A percentile compares a stretch with the other conserved stretches of the same genome.
Evolutionary conservation across 371 early-diverging fungal species (phyloP).

Genomic region (Mucor racemosus): DNA sequence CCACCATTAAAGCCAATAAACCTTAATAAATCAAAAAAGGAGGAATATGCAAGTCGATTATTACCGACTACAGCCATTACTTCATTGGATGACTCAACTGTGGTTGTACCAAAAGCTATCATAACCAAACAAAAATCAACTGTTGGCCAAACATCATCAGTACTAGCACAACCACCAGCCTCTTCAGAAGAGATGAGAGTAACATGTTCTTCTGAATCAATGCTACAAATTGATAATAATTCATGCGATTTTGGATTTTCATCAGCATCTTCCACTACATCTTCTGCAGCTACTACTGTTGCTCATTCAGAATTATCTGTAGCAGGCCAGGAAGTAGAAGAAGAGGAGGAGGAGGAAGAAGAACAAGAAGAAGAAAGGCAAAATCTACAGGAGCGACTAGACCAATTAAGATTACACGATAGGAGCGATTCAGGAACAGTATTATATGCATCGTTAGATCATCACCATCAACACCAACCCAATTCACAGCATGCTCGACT

Average conservation of each 20-base stretch:
- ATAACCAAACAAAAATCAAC: conserved; percentile 6
- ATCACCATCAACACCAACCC: background rate
- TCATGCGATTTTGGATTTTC: conserved; percentile 23
- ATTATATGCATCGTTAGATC: background rate
- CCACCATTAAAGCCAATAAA: conserved; percentile 1
- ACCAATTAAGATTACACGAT: background rate
- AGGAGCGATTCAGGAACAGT: conserved; percentile 1
- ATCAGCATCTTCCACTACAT: conserved; percentile 13
- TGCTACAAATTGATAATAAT: conserved; percentile 5
- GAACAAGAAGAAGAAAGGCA: background rate
- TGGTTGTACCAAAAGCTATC: conserved; percentile 14
- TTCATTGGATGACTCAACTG: background rate
- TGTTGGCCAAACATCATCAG: background rate
- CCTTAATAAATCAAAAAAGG: conserved; percentile 10
- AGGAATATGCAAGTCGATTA: conserved; percentile 16
- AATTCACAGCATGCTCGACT: conserved; percentile 36
- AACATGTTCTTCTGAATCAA: background rate
- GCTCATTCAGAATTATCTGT: background rate
- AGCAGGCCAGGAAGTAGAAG: background rate
- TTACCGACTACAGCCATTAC: conserved; percentile 17
- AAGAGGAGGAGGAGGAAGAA: background rate
- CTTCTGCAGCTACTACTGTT: conserved; percentile 2
- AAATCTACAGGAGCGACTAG: background rate
- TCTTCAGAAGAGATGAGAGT: background rate
- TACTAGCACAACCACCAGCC: background rate